These are phyloP conservation scores for Chytriomyces confervae DNA, from an alignment of 192 early-diverging fungal genomes.

Conservation along the genomic window DNA sequence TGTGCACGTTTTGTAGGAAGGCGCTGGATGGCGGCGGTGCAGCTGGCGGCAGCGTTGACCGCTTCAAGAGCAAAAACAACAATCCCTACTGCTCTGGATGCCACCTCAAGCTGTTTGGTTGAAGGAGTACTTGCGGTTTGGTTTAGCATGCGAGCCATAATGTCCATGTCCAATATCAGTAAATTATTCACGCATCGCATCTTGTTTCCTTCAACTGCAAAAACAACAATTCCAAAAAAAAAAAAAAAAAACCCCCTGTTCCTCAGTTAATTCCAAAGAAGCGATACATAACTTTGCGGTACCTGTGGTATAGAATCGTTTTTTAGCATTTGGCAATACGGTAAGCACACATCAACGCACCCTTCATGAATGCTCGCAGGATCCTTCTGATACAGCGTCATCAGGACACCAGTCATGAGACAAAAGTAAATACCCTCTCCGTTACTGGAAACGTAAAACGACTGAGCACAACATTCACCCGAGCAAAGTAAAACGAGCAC, in stretches of 20 bases:
- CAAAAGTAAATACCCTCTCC: conserved; percentile 79
- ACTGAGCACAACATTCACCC: background rate
- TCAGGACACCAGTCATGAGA: conserved; percentile 74
- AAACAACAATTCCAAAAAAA: no score
- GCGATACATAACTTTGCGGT: conserved; percentile 78
- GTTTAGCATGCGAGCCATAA: background rate
- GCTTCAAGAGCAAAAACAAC: conserved; percentile 25
- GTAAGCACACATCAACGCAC: background rate
- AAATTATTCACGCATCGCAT: no score
- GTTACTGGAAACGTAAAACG: conserved; percentile 18
- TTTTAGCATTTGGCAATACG: background rate
- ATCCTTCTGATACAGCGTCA: conserved; percentile 84
- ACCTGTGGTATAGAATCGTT: conserved; percentile 37
- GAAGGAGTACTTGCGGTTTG: background rate
- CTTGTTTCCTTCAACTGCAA: no score
- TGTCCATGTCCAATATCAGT: background rate
- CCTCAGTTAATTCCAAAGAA: conserved; percentile 79
- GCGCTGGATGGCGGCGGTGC: conserved; percentile 21
- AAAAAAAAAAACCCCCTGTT: no score
- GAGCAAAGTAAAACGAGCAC: background rate
- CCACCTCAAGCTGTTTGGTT: conserved; percentile 32
- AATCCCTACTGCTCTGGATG: conserved; percentile 37
- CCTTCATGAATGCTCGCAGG: conserved; percentile 71
- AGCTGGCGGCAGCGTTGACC: background rate
- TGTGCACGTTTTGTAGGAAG: conserved; percentile 45